Percentiles rank a stretch among this genome's conserved stretches.
Evolutionary conservation across 495 filamentous ascomycete species (phyloP).

Genomic region (Xylaria acuta): DNA sequence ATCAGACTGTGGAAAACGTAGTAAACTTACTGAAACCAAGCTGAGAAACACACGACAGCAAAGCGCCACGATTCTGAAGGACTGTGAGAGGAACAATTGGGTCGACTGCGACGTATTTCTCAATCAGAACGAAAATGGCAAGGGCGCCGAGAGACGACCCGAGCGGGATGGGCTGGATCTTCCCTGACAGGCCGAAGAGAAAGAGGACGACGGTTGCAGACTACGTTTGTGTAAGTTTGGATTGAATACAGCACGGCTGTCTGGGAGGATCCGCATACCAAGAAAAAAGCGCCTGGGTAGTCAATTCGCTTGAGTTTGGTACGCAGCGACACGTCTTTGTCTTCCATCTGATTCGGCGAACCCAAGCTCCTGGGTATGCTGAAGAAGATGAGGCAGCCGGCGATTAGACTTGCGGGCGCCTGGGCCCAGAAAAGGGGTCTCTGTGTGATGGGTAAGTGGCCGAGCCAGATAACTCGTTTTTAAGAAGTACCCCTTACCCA

Average conservation of each 20-base stretch:
- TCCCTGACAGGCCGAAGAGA: conserved; percentile 67
- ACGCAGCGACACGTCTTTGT: conserved; percentile 30
- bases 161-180: conserved; percentile 64
- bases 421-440: conserved; percentile 73
- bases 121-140: conserved; percentile 64
- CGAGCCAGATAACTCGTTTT: too few relatives aligned
- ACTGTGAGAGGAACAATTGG: conserved; percentile 75
- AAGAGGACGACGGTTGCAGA: conserved; percentile 64
- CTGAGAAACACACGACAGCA: conserved; percentile 72
- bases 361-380: conserved; percentile 59
- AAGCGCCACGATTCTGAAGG: conserved; percentile 65
- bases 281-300: conserved; percentile 67
- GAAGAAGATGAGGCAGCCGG: conserved; percentile 63
- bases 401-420: conserved; percentile 60
- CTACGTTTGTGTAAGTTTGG: conserved; percentile 36
- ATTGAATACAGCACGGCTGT: not conserved
- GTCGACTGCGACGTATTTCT: conserved; percentile 60
- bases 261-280: conserved; percentile 53
- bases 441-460: conserved; percentile 43
- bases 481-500: conserved; percentile 61
- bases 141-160: conserved; percentile 60
- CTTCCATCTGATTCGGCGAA: conserved; percentile 32
- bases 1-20: not conserved
- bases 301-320: conserved; percentile 68
- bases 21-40: conserved; percentile 60